Evolutionary conservation across 2,329 filamentous ascomycete genomes (phyloP), one percentile per base, ranked within the genome.

Genomic region (Paecilomyces dactylethromorphus): DNA sequence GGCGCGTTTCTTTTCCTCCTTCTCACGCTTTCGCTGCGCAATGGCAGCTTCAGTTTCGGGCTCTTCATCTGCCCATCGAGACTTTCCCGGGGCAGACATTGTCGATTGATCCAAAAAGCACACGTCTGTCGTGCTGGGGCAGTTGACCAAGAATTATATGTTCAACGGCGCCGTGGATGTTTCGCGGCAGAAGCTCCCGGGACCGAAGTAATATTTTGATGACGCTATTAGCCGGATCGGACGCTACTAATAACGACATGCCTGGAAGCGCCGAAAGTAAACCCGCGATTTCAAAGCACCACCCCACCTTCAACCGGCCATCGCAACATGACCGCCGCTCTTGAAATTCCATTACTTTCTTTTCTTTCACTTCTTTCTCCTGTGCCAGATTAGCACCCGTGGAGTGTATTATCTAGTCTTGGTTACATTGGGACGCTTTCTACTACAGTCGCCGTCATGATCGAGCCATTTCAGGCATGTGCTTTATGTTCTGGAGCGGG

Each of bases 11-110:
- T 94, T 96, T 68, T 92, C 89, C 75, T 96, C 91, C 76, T 93
- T 97, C 71, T 94, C 90, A 62, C 81, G 84, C 75, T 89, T 93
- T 58, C 86, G 82, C 69, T 87, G 85, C 21, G 87, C 86, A 60
- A 76, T 57, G 54, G 90, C 87, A 50, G 88, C 81, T 51, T 85
- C 89, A 22, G 86, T 85, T 71, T 97, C 92, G 65, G 92, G 90
- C 66, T 90, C 90, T 53, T 89, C 86, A 69, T 92, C 85, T 64
- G 90, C 91, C 94, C 94, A 99, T 75, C 93, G 87, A 55, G 93
- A 97, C 71, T 85, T 86, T 57, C 76, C 73, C 70, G 81, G 82
- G 68, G 79, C 79, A 54, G 86, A 81, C 86, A 89, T 89, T 62
- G 58, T 70, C 29, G 51, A 50, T 6, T 6, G 21, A 18, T 18